Percentiles rank a stretch among this genome's conserved stretches.
Conservation (phyloP, 306 rosid species). For the Cucumis hystrix region DNA sequence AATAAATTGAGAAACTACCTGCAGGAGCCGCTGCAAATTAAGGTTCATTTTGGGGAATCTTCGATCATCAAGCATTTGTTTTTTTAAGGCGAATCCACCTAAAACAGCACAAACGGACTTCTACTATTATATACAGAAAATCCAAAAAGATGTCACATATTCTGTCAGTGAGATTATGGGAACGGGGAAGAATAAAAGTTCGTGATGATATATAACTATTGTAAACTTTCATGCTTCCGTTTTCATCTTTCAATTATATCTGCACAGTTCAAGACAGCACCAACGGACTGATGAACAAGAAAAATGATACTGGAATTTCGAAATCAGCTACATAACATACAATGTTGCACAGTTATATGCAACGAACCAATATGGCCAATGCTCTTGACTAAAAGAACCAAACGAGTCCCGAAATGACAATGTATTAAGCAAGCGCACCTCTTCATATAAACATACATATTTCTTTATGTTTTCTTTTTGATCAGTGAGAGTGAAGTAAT, state of each 20-base stretch:
- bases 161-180: neutral
- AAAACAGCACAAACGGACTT: neutral
- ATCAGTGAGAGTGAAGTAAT: neutral
- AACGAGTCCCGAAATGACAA: neutral
- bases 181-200: neutral
- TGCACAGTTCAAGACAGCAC: neutral
- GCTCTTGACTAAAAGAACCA: neutral
- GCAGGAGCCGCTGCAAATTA: constrained; percentile 86
- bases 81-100: constrained; percentile 82
- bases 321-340: neutral
- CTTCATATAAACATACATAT: too few relatives aligned
- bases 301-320: neutral
- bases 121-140: neutral
- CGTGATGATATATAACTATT: neutral
- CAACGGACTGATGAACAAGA: neutral
- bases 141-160: neutral
- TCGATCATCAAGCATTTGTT: constrained; percentile 96
- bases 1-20: constrained; percentile 37
- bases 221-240: neutral
- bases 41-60: constrained; percentile 93
- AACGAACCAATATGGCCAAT: neutral
- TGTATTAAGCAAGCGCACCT: too few relatives aligned
- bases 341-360: neutral
- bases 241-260: neutral
- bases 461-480: neutral